A percentile compares a stretch with the other conserved stretches of the same genome.
phyloP scores from a whole-genome alignment of 2,329 filamentous ascomycete genomes.

The Cytospora mali region DNA sequence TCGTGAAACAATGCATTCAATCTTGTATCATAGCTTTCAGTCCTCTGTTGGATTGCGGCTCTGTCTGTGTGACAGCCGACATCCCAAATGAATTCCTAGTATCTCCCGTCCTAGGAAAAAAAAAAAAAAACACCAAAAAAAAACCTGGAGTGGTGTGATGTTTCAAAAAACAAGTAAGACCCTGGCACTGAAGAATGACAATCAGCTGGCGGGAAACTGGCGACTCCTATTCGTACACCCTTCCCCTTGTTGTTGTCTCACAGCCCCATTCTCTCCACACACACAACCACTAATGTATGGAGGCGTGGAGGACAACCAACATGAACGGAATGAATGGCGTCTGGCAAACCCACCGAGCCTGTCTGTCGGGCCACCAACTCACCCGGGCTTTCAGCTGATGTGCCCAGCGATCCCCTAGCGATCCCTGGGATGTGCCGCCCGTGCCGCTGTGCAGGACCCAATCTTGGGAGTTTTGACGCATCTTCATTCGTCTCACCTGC shows the following conservation, averaged over 20 bases:
- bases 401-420: constrained; percentile 2
- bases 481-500: constrained; percentile 18
- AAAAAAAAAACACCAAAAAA: not conserved
- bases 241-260: no score
- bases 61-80: no score
- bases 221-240: not conserved
- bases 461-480: constrained; percentile 12
- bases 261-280: no score
- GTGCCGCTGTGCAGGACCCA: not conserved
- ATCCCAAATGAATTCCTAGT: no score
- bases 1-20: no score
- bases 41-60: no score
- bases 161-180: no score
- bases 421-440: no score
- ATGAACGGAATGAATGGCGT: not conserved
- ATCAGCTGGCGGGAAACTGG: not conserved
- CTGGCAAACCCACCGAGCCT: not conserved
- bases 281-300: not conserved
- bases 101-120: not conserved
- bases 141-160: not conserved
- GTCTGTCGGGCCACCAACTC: not conserved
- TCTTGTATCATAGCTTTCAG: no score
- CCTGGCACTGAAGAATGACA: not conserved
- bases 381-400: constrained; percentile 21
- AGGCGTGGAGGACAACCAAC: not conserved